These are phyloP conservation scores for Besnoitia besnoiti DNA, from an alignment of 169 alveolate species.

Conservation along the genomic window DNA sequence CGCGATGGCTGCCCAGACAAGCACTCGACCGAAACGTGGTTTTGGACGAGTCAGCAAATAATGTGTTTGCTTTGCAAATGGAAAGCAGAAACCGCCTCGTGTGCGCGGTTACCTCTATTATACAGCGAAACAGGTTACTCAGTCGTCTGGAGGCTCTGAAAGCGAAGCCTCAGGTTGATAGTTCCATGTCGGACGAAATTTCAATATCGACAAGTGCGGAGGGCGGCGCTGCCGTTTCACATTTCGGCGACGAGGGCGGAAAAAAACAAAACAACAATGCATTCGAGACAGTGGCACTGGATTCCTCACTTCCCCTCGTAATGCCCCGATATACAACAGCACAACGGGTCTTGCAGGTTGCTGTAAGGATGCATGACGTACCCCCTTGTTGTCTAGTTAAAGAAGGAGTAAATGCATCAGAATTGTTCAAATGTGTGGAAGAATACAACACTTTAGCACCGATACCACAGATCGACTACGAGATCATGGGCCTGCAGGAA, in stretches of 20 bases:
- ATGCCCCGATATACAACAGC: not conserved
- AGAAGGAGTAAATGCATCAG: not conserved
- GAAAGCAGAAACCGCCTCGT: not conserved
- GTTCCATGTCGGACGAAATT: too few species aligned
- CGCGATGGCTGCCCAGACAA: conserved; percentile 20
- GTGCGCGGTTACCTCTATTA: not conserved
- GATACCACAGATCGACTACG: not conserved
- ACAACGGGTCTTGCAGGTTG: not conserved
- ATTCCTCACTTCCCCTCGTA: too few species aligned
- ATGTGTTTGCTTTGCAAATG: not conserved
- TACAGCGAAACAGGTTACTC: not conserved
- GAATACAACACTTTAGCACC: not conserved
- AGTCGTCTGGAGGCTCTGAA: not conserved
- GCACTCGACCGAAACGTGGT: not conserved
- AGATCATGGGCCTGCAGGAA: not conserved
- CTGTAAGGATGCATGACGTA: not conserved
- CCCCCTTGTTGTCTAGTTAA: not conserved
- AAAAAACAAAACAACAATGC: too few species aligned
- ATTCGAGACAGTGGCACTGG: too few species aligned
- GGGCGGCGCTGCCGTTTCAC: too few species aligned
- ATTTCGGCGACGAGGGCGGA: too few species aligned
- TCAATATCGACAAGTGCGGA: too few species aligned
- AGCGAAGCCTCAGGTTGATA: too few species aligned
- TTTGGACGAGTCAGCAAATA: not conserved
- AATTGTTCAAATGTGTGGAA: not conserved